Conservation (phyloP, 2,329 filamentous ascomycete species). For the Pseudogymnoascus sp. region DNA sequence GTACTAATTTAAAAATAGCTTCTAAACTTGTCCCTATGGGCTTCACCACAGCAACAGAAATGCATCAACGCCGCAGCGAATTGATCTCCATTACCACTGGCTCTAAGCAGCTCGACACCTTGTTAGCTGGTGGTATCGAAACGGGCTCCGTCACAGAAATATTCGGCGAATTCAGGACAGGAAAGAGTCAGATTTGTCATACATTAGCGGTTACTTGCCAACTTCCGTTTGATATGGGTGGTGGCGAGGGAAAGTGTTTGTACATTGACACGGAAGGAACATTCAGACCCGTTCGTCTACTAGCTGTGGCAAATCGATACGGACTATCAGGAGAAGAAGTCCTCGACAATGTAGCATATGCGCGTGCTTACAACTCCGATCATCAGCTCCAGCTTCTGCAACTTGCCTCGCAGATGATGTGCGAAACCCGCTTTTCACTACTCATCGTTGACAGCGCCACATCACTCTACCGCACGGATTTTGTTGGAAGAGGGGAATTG, state of each 20-base stretch:
- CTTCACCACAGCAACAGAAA: conserved; percentile 97
- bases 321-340: conserved; percentile 95
- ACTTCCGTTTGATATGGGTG: conserved; percentile 96
- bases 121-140: conserved; percentile 89
- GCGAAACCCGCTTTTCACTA: conserved; percentile 92
- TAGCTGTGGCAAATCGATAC: conserved; percentile 89
- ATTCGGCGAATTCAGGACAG: conserved; percentile 95
- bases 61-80: conserved; percentile 94
- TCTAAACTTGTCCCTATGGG: conserved; percentile 97
- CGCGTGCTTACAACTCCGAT: conserved; percentile 95
- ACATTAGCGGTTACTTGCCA: conserved; percentile 98
- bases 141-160: conserved; percentile 97
- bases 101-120: conserved; percentile 92
- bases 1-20: conserved; percentile 41
- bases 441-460: conserved; percentile 95
- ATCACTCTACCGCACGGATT: conserved; percentile 90
- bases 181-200: conserved; percentile 97
- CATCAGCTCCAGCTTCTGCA: conserved; percentile 93
- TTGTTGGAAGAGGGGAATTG: conserved; percentile 90
- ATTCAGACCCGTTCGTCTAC: conserved; percentile 81
- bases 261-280: conserved; percentile 99
- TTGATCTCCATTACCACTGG: conserved; percentile 97
- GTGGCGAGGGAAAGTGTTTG: conserved; percentile 93
- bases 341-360: conserved; percentile 95
- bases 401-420: conserved; percentile 98